phyloP scores from a whole-genome alignment of 129 eudicot genomes.

The Scalesia atractyloides region DNA sequence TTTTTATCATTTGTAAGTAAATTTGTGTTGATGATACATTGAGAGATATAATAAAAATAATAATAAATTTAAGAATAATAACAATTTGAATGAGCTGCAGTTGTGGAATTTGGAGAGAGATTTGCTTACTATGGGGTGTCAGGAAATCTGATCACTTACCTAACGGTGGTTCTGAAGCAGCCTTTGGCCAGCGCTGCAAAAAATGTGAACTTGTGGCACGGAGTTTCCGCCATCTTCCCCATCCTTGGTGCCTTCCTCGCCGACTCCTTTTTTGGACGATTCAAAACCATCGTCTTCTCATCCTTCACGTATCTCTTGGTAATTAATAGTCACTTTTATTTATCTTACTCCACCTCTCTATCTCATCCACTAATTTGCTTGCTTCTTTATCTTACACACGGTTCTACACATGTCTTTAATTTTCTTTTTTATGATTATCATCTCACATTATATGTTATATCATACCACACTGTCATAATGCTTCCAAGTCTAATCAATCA shows the following conservation, averaged over 20 bases:
- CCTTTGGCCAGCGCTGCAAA: slow-evolving; percentile 61
- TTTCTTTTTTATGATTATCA: too few species aligned
- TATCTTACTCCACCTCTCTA: too few species aligned
- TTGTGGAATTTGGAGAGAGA: slow-evolving; percentile 76
- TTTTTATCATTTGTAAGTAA: slow-evolving; percentile 67
- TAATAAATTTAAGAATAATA: too few species aligned
- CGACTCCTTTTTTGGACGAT: slow-evolving; percentile 70
- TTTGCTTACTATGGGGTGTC: slow-evolving; percentile 71
- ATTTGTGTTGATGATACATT: too few species aligned
- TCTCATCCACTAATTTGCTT: too few species aligned
- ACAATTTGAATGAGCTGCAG: slow-evolving; percentile 30
- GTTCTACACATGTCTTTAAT: too few species aligned
- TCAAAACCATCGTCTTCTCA: slow-evolving; percentile 53
- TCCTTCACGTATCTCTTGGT: slow-evolving; percentile 62
- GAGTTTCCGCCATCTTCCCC: slow-evolving; percentile 63
- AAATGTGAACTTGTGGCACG: slow-evolving; percentile 67
- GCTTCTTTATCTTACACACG: too few species aligned
- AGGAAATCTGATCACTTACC: slow-evolving; percentile 64
- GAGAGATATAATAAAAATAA: too few species aligned
- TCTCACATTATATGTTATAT: too few species aligned
- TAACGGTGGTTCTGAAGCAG: slow-evolving; percentile 46
- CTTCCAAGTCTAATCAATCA: too few species aligned
- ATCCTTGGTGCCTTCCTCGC: slow-evolving; percentile 69
- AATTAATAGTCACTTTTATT: neutral
- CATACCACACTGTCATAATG: too few species aligned